Base-by-base conservation (phyloP, 352 stramenopile genomes). In the Phytophthora lateralis region DNA sequence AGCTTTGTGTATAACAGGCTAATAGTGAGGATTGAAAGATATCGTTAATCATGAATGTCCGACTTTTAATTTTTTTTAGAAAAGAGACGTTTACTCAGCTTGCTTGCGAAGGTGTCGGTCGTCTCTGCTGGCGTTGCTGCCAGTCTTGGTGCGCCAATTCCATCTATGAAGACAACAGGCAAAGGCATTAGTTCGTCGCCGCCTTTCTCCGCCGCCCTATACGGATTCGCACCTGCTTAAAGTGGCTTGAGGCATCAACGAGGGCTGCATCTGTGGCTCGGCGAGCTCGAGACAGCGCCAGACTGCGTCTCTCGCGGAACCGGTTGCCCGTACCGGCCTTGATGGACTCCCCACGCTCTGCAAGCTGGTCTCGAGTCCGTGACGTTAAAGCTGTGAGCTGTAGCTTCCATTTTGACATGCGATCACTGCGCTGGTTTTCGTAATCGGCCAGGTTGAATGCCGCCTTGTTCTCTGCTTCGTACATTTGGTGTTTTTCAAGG, bases 141-240 rank as follows among this genome's bases (percentile, higher is more conserved):
- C 81, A 90, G 39, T 79, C 59, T 58, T 83, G 66, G 46, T 90
- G 78, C 48, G 72, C 65, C 14, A 78, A 15, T 45, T 89, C 75
- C 77, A 88, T 84, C 80, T 85, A 53, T 6, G 15, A 62, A 51
- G 41, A 69, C 42, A 62, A 60, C 56, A 59, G 51, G n/a, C 42
- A 65, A 38, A 63, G 12, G n/a, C 42, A 30, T 69, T 58, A 70
- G 59, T 55, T 55, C 14, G 27, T 59, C 29, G 46, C 17, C 20
- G 42, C 10, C 0, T 38, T 43, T 50, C 62, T 60, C 17, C 35
- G 53, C 18, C 49, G 32, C 1, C 45, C 43, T 35, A 66, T 32
- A 7, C 20, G 11, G 14, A 49, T 34, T 15, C 63, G 24, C 60
- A 88, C 78, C 80, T 87, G 49, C 30, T 90, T 78, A 9, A 89